Evolutionary conservation across 768 basidiomycete species (phyloP).

Genomic region (Galerina sulciceps): DNA sequence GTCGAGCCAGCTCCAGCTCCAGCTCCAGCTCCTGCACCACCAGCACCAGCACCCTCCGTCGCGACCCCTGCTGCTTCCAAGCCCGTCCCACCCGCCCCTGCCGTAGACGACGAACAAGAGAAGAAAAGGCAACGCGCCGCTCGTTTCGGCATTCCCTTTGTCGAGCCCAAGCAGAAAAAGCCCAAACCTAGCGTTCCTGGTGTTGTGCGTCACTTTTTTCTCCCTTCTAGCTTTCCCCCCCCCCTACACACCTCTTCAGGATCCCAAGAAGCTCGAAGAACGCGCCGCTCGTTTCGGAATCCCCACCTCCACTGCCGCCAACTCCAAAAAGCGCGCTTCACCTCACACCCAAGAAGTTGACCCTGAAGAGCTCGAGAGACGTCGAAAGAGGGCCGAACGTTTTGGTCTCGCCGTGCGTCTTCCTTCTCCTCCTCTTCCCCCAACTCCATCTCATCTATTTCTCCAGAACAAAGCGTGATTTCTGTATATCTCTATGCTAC

Average conservation of each 20-base stretch:
- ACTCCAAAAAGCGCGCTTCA: constrained; percentile 36
- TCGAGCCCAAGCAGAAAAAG: constrained; percentile 40
- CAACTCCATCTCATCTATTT: not conserved
- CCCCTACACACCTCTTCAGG: constrained; percentile 34
- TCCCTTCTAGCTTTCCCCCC: not conserved
- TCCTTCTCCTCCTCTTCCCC: not conserved
- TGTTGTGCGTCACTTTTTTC: constrained; percentile 30
- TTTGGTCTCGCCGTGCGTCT: constrained; percentile 46
- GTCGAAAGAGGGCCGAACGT: constrained; percentile 67
- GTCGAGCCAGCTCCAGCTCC: not conserved
- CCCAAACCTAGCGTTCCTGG: constrained; percentile 3
- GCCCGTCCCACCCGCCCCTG: constrained; percentile 1
- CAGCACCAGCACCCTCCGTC: constrained; percentile 6
- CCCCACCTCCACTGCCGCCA: constrained; percentile 9
- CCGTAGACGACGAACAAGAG: constrained; percentile 54
- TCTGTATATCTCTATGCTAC: constrained; percentile 7
- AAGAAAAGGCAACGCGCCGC: constrained; percentile 65
- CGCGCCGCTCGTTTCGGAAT: constrained; percentile 63
- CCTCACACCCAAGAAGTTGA: constrained; percentile 46
- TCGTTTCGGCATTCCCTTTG: constrained; percentile 72
- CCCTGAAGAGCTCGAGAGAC: constrained; percentile 58
- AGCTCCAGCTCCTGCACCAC: constrained; percentile 6
- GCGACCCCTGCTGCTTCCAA: constrained; percentile 1
- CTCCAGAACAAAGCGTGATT: constrained; percentile 19
- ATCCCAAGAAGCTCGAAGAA: constrained; percentile 50